These are phyloP conservation scores for Lipomyces yamadae DNA, from an alignment of 805 yeast species.

Conservation along the genomic window DNA sequence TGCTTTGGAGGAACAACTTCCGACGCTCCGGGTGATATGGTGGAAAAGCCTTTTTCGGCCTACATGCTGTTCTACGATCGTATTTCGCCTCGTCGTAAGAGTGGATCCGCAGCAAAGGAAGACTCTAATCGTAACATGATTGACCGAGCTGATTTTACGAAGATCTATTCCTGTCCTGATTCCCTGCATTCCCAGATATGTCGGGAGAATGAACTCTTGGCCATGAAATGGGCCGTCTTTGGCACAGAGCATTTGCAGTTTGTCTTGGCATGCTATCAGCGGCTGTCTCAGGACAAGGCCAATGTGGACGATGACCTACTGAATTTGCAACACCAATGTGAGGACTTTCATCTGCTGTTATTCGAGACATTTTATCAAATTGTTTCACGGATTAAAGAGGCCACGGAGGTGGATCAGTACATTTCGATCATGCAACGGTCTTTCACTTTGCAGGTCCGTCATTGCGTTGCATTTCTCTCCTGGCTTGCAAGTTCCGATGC, in stretches of 20 bases:
- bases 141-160: not conserved
- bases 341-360: slow-evolving; percentile 20
- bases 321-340: slow-evolving; percentile 1
- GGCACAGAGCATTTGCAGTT: slow-evolving; percentile 25
- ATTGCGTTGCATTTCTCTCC: slow-evolving; percentile 20
- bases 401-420: slow-evolving; percentile 11
- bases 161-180: not conserved
- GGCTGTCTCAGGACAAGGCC: slow-evolving; percentile 3
- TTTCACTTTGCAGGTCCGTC: slow-evolving; percentile 3
- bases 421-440: slow-evolving; percentile 10
- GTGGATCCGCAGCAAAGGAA: not conserved
- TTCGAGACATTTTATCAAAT: slow-evolving; percentile 26
- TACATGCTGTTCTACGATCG: slow-evolving; percentile 38
- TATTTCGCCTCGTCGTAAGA: slow-evolving; percentile 4
- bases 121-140: not conserved
- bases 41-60: slow-evolving; percentile 32
- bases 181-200: slow-evolving; percentile 15
- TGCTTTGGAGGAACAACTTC: slow-evolving; percentile 29
- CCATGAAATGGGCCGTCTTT: slow-evolving; percentile 18
- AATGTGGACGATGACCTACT: not conserved
- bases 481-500: slow-evolving; percentile 20
- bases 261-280: slow-evolving; percentile 14
- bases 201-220: slow-evolving; percentile 23
- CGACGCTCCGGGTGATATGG: slow-evolving; percentile 12
- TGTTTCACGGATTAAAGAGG: slow-evolving; percentile 20